Evolutionary conservation across 257 asterid species (phyloP).

Genomic region (Lavandula angustifolia): DNA sequence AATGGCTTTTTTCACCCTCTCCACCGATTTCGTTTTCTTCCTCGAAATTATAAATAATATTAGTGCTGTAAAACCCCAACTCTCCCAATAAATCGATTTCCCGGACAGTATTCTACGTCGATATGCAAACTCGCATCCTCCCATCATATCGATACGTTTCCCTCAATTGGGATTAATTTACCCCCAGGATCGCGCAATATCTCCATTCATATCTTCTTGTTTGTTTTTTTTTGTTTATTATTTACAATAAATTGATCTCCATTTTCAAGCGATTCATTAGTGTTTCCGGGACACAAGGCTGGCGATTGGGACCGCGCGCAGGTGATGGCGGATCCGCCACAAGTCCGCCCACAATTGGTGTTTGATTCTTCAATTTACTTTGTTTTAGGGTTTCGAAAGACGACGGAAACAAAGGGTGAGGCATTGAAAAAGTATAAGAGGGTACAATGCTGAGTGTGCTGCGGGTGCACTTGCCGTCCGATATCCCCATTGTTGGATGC

Average conservation of each 20-base stretch:
- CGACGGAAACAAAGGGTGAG: slow-evolving; percentile 33
- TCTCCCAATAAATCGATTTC: slow-evolving; percentile 30
- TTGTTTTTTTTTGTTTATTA: not conserved
- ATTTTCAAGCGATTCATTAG: slow-evolving; percentile 15
- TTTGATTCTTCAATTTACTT: slow-evolving; percentile 31
- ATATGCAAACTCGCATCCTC: slow-evolving; percentile 13
- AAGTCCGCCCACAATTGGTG: slow-evolving; percentile 49
- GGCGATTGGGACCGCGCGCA: slow-evolving; percentile 52
- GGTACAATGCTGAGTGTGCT: slow-evolving; percentile 83
- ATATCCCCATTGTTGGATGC: slow-evolving; percentile 94
- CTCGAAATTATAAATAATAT: not conserved
- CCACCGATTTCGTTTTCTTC: slow-evolving; percentile 20
- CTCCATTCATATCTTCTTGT: not conserved
- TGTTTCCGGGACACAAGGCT: slow-evolving; percentile 52
- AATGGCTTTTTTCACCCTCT: not conserved
- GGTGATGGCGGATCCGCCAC: slow-evolving; percentile 95
- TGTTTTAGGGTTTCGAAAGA: slow-evolving; percentile 29
- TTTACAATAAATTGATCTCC: slow-evolving; percentile 9
- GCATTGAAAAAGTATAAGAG: slow-evolving; percentile 24
- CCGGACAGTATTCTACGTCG: not conserved
- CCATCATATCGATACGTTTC: slow-evolving; percentile 7
- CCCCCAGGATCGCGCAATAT: slow-evolving; percentile 27
- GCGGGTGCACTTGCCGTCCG: slow-evolving; percentile 95
- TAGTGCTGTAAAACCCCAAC: slow-evolving; percentile 50
- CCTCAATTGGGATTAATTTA: slow-evolving; percentile 23